Evolutionary conservation across 179 eudicot genomes (phyloP).

Genomic region (Corrigiola litoralis): DNA sequence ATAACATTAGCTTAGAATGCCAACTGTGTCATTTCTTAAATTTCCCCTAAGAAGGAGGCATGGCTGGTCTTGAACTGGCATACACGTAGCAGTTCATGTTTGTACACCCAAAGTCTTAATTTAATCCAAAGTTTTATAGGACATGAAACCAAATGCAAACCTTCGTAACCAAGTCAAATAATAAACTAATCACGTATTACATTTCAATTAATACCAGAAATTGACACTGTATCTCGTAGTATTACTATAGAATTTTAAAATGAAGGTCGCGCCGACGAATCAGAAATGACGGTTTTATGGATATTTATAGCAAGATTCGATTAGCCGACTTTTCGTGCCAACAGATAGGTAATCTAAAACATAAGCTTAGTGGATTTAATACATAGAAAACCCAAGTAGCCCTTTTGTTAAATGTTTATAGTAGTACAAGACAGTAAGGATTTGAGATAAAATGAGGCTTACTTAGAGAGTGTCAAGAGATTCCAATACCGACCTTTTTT

Average conservation of each 20-base stretch:
- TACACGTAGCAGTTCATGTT: conserved; percentile 23
- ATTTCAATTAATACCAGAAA: conserved; percentile 12
- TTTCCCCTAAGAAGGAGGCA: background rate
- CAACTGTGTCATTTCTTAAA: background rate
- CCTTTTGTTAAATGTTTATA: conserved; percentile 12
- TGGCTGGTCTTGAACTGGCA: conserved; percentile 37
- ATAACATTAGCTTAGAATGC: too few relatives aligned
- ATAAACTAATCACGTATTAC: conserved; percentile 13
- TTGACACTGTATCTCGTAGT: conserved; percentile 5
- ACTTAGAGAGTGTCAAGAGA: conserved; percentile 1
- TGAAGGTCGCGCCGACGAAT: conserved; percentile 35
- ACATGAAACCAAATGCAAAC: background rate
- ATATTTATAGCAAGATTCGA: conserved; percentile 15
- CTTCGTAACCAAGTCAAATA: conserved; percentile 29
- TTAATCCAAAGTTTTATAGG: background rate
- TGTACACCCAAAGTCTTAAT: background rate
- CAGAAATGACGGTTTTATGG: conserved; percentile 33
- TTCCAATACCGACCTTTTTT: conserved; percentile 32
- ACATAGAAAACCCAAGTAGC: conserved; percentile 1
- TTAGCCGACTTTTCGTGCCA: conserved; percentile 34
- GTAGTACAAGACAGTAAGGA: conserved; percentile 23
- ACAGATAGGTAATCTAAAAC: conserved; percentile 11
- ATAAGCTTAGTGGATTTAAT: conserved; percentile 10
- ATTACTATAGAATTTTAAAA: background rate
- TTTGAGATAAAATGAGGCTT: conserved; percentile 5